A percentile compares a stretch with the other conserved stretches of the same genome.
Evolutionary conservation across 2,329 filamentous ascomycete species (phyloP).

Genomic region (Penicillium griseofulvum): DNA sequence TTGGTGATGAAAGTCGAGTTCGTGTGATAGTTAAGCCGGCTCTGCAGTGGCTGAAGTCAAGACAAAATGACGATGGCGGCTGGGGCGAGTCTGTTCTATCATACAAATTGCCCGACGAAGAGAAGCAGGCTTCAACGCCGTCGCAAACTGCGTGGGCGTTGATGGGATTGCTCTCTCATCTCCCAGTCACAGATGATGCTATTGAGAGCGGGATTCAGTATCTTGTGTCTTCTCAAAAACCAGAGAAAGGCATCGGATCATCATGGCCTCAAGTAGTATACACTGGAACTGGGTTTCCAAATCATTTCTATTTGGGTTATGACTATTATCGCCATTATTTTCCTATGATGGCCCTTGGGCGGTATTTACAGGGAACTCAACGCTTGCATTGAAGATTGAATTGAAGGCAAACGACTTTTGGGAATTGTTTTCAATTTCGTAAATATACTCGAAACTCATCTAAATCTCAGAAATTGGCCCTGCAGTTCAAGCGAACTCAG

Average conservation of each 20-base stretch:
- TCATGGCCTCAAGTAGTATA: conserved; percentile 18
- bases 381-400: not conserved
- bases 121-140: conserved; percentile 24
- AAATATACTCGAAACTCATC: not conserved
- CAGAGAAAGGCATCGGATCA: conserved; percentile 11
- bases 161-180: not conserved
- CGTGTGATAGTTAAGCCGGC: conserved; percentile 1
- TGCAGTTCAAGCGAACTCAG: not conserved
- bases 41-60: conserved; percentile 22
- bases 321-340: conserved; percentile 27
- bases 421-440: not conserved
- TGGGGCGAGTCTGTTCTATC: conserved; percentile 31
- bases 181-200: not conserved
- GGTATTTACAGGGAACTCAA: conserved; percentile 10
- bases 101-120: conserved; percentile 18
- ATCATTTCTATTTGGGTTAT: conserved; percentile 24
- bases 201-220: not conserved
- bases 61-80: conserved; percentile 33
- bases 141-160: conserved; percentile 21
- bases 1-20: conserved; percentile 1
- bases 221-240: not conserved
- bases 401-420: not conserved
- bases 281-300: conserved; percentile 26
- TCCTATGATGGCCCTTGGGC: conserved; percentile 28
- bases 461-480: not conserved